Evolutionary conservation across 129 eudicot species (phyloP).

Genomic region (Glebionis coronaria): DNA sequence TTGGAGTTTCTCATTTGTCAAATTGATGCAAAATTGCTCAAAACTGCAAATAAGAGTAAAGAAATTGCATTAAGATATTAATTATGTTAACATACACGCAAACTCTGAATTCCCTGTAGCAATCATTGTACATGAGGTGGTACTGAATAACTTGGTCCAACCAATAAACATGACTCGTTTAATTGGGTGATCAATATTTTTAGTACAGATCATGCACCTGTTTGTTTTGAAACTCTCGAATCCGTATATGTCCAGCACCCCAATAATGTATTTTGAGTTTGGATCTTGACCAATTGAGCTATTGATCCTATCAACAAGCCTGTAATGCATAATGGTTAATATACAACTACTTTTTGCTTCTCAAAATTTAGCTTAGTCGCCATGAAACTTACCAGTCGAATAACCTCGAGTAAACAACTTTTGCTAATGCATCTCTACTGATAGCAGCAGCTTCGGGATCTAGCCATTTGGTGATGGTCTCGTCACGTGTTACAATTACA

Average conservation of each 20-base stretch:
- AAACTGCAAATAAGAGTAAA: slow-evolving; percentile 54
- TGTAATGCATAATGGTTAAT: slow-evolving; percentile 32
- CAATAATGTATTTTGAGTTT: slow-evolving; percentile 71
- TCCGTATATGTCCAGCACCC: slow-evolving; percentile 98
- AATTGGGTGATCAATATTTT: slow-evolving; percentile 8
- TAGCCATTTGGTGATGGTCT: slow-evolving; percentile 88
- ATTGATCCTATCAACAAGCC: slow-evolving; percentile 95
- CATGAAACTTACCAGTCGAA: slow-evolving; percentile 79
- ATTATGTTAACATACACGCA: slow-evolving; percentile 1
- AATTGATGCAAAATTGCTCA: slow-evolving; percentile 98
- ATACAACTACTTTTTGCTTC: neutral
- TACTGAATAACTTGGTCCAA: slow-evolving; percentile 7
- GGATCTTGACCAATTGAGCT: slow-evolving; percentile 95
- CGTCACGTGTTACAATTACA: slow-evolving; percentile 93
- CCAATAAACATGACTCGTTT: neutral
- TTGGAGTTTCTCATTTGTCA: slow-evolving; percentile 99
- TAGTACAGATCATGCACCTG: slow-evolving; percentile 85
- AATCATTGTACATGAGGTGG: neutral
- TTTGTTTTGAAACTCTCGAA: slow-evolving; percentile 99
- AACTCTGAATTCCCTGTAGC: slow-evolving; percentile 11
- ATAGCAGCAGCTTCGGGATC: slow-evolving; percentile 86
- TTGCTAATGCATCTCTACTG: slow-evolving; percentile 97
- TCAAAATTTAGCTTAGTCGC: slow-evolving; percentile 16
- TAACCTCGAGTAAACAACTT: slow-evolving; percentile 87
- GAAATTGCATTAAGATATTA: slow-evolving; percentile 11